Conservation (phyloP, 1,139 yeast genomes). For the Suhomyces coccinellae region DNA sequence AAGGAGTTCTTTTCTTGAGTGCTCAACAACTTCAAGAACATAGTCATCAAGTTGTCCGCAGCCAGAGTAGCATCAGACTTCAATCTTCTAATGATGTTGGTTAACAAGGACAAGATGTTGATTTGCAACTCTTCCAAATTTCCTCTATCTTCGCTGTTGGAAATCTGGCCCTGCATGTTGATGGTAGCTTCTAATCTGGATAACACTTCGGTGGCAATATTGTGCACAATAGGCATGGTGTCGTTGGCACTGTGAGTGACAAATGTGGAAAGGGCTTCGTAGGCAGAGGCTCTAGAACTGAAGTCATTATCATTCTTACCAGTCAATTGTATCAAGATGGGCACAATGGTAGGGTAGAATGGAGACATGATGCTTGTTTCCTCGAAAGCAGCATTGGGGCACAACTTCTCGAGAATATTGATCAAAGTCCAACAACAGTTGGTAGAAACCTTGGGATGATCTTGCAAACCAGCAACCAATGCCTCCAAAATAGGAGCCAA, state of each 20-base stretch:
- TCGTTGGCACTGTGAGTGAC: conserved; percentile 75
- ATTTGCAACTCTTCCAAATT: conserved; percentile 88
- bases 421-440: conserved; percentile 98
- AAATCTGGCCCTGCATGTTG: conserved; percentile 50
- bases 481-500: conserved; percentile 73
- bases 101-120: conserved; percentile 80
- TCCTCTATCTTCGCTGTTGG: conserved; percentile 67
- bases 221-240: conserved; percentile 66
- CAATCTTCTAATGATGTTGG: conserved; percentile 84
- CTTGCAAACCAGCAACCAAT: conserved; percentile 72
- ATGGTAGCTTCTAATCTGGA: conserved; percentile 69
- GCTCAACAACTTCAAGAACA: conserved; percentile 69
- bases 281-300: conserved; percentile 92
- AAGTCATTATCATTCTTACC: conserved; percentile 77
- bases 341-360: conserved; percentile 68
- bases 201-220: conserved; percentile 74
- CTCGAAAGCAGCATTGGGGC: conserved; percentile 54
- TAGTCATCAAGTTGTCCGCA: conserved; percentile 80
- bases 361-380: conserved; percentile 69
- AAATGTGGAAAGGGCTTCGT: conserved; percentile 84
- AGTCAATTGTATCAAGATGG: conserved; percentile 68
- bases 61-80: conserved; percentile 65
- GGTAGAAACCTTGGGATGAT: conserved; percentile 89
- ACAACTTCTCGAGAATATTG: conserved; percentile 83
- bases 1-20: conserved; percentile 67